Percentiles rank a stretch among this genome's conserved stretches.
These are phyloP conservation scores for Cryphonectria japonica DNA, from an alignment of 2,329 filamentous ascomycete species.

Conservation along the genomic window DNA sequence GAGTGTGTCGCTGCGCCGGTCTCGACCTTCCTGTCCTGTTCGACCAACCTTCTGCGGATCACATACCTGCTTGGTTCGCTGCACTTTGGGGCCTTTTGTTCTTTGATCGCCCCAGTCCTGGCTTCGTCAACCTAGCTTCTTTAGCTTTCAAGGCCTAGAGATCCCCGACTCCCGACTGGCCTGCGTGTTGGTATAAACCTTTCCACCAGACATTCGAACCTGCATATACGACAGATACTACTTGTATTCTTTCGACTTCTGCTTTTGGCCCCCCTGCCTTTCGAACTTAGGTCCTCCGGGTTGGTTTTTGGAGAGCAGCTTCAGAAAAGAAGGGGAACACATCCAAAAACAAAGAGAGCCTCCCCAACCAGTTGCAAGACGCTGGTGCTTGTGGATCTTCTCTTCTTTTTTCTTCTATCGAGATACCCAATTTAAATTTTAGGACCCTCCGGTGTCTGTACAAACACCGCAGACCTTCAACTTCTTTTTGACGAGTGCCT, in stretches of 20 bases:
- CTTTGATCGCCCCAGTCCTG: conserved; percentile 28
- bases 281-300: conserved; percentile 21
- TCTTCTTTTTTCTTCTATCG: conserved; percentile 20
- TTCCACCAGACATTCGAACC: conserved; percentile 13
- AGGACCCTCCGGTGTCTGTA: conserved; percentile 31
- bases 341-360: background rate
- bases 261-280: conserved; percentile 26
- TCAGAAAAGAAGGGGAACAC: background rate
- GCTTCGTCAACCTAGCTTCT: conserved; percentile 8
- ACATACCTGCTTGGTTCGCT: conserved; percentile 22
- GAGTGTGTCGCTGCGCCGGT: conserved; percentile 12
- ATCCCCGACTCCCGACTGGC: conserved; percentile 16
- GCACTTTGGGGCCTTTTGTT: conserved; percentile 25
- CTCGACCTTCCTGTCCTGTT: conserved; percentile 18
- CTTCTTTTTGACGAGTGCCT: conserved; percentile 50
- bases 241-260: conserved; percentile 28
- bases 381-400: conserved; percentile 21
- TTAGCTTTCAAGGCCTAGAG: conserved; percentile 19
- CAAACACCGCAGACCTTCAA: conserved; percentile 34
- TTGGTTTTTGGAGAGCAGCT: conserved; percentile 27
- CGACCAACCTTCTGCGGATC: conserved; percentile 17
- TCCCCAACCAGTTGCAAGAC: conserved; percentile 13
- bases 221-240: conserved; percentile 27
- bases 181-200: conserved; percentile 17
- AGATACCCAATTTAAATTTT: conserved; percentile 30